These are phyloP conservation scores for Ceratocystis harringtonii DNA, from an alignment of 2,329 filamentous ascomycete genomes.

Conservation along the genomic window DNA sequence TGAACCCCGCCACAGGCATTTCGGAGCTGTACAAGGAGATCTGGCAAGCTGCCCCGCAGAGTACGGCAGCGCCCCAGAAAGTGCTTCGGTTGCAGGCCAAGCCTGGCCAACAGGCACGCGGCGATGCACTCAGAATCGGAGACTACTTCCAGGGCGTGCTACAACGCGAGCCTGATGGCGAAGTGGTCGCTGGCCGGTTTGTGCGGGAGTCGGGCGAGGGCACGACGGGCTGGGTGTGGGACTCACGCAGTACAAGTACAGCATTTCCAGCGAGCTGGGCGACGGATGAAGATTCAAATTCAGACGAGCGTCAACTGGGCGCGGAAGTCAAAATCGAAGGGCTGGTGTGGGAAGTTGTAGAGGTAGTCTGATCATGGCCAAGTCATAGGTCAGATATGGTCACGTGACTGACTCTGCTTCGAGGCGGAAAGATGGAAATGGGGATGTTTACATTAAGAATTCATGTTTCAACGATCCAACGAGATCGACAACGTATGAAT, in stretches of 20 bases:
- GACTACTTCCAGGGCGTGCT: constrained; percentile 13
- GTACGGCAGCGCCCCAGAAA: background rate
- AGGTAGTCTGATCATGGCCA: background rate
- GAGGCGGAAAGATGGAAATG: too few species aligned
- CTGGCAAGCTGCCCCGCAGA: constrained; percentile 30
- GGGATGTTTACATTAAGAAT: too few species aligned
- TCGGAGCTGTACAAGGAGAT: constrained; percentile 49
- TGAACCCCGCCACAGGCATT: constrained; percentile 38
- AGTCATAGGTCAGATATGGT: background rate
- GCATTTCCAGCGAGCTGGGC: constrained; percentile 4
- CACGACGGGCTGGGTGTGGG: background rate
- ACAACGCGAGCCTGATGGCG: background rate
- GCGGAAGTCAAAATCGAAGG: background rate
- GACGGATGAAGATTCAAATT: background rate
- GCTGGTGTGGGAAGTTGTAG: constrained; percentile 8
- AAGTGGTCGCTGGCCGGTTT: background rate
- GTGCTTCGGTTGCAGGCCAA: background rate
- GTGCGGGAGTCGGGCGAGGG: background rate
- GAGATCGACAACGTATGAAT: too few species aligned
- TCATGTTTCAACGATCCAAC: too few species aligned
- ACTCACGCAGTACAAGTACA: constrained; percentile 1
- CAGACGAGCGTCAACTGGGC: background rate
- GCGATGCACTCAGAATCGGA: constrained; percentile 5
- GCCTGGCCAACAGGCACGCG: background rate
- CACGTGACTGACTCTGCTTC: background rate